Conservation (phyloP, 352 stramenopile species). For the Saprolegnia parasitica region DNA sequence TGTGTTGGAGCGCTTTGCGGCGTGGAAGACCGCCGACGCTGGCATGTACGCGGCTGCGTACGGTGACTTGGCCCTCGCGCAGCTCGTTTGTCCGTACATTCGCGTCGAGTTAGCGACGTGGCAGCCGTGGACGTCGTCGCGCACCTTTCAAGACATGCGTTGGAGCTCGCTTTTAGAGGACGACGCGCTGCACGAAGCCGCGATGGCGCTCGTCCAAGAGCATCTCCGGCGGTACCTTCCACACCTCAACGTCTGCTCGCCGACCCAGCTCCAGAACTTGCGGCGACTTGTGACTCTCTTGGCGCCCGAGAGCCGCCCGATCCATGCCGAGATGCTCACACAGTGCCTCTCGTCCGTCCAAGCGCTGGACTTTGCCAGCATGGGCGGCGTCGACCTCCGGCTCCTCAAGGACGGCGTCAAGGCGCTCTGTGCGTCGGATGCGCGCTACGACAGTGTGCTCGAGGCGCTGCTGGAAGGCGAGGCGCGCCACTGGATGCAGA, state of each 20-base stretch:
- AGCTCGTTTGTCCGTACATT: constrained; percentile 20
- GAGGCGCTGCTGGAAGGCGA: constrained; percentile 11
- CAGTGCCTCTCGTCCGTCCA: not conserved
- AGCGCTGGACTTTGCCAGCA: not conserved
- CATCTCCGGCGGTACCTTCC: constrained; percentile 7
- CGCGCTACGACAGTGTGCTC: not conserved
- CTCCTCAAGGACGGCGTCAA: constrained; percentile 3
- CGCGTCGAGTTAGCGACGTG: constrained; percentile 12
- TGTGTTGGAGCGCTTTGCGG: constrained; percentile 5
- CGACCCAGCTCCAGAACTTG: constrained; percentile 11
- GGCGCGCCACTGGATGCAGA: not conserved
- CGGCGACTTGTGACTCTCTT: not conserved
- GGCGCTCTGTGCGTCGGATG: not conserved
- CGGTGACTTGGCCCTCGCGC: constrained; percentile 11
- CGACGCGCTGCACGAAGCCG: not conserved
- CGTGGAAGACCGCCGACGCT: constrained; percentile 6
- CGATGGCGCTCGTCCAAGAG: not conserved
- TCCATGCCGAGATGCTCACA: not conserved
- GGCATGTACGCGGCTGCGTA: constrained; percentile 20
- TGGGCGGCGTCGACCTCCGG: not conserved
- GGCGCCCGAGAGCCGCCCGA: not conserved
- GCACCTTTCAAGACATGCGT: constrained; percentile 8
- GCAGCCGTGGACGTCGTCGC: constrained; percentile 10
- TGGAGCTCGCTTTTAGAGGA: not conserved
- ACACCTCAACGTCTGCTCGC: not conserved